phyloP scores from a whole-genome alignment of 2,329 filamentous ascomycete species.

The Trichoderma cornu-damae region DNA sequence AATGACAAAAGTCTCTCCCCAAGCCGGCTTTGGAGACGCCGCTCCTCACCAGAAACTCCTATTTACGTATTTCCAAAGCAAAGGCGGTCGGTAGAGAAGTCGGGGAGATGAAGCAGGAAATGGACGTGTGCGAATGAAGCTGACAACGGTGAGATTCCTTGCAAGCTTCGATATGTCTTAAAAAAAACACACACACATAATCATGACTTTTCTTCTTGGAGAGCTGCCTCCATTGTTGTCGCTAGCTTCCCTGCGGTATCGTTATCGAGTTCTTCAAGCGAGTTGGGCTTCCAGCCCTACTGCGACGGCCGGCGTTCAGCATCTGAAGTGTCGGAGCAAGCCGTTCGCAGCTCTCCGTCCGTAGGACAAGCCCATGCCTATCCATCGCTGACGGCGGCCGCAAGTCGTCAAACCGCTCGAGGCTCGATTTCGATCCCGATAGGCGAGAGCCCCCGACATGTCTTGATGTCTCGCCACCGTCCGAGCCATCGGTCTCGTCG shows the following conservation, averaged over 20 bases:
- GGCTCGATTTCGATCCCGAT: constrained; percentile 58
- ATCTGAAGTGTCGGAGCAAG: constrained; percentile 54
- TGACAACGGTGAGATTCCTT: not conserved
- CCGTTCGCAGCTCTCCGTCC: constrained; percentile 82
- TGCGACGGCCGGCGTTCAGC: constrained; percentile 53
- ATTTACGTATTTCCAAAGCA: constrained; percentile 1
- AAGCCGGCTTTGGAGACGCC: not conserved
- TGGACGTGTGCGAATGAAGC: not conserved
- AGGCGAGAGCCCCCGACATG: constrained; percentile 60
- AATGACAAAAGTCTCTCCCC: not conserved
- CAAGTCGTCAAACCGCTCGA: constrained; percentile 47
- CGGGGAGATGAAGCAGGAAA: not conserved
- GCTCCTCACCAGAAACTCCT: not conserved
- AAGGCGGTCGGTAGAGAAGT: not conserved
- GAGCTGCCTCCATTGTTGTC: not conserved
- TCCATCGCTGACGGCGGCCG: constrained; percentile 47
- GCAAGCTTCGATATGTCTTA: not conserved
- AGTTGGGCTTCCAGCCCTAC: constrained; percentile 53
- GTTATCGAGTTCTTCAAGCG: constrained; percentile 55
- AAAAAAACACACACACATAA: constrained; percentile 1
- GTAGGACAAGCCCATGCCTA: constrained; percentile 67
- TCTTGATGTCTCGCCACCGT: constrained; percentile 53
- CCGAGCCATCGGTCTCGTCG: constrained; percentile 59
- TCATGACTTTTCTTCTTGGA: not conserved
- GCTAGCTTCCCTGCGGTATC: constrained; percentile 8